Conservation (phyloP, 257 asterid genomes). For the Primulina tabacum region DNA sequence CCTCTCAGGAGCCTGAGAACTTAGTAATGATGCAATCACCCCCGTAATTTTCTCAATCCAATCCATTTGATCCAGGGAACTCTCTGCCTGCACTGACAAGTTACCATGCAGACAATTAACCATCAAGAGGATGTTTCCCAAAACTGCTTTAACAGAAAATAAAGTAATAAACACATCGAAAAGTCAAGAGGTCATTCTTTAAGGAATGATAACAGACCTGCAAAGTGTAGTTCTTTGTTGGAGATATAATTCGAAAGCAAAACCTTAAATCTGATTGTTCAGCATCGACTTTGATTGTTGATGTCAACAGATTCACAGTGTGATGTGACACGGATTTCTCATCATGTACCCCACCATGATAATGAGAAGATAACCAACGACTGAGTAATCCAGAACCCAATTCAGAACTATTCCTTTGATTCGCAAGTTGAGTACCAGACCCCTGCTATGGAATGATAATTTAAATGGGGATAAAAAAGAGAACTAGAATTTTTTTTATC, state of each 20-base stretch:
- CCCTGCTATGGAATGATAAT: conserved; percentile 47
- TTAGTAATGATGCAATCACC: conserved; percentile 91
- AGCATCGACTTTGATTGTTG: conserved; percentile 96
- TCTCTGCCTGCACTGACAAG: conserved; percentile 85
- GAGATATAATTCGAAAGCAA: conserved; percentile 98
- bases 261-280: conserved; percentile 98
- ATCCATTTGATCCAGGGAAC: conserved; percentile 98
- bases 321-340: conserved; percentile 99
- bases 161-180: background rate
- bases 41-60: conserved; percentile 99
- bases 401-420: conserved; percentile 96
- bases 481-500: background rate
- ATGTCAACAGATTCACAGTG: conserved; percentile 93
- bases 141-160: background rate
- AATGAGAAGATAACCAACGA: conserved; percentile 97
- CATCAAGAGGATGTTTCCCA: conserved; percentile 20
- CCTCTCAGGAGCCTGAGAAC: conserved; percentile 97
- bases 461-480: conserved; percentile 7
- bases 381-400: conserved; percentile 95
- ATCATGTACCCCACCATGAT: conserved; percentile 97
- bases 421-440: conserved; percentile 74
- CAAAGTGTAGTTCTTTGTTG: conserved; percentile 94
- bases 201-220: conserved; percentile 56
- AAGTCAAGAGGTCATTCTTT: conserved; percentile 2
- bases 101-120: conserved; percentile 30